Evolutionary conservation across 192 early-diverging fungal species (phyloP), one percentile per base, ranked within the genome.

Genomic region (Ramicandelaber brevisporus): DNA sequence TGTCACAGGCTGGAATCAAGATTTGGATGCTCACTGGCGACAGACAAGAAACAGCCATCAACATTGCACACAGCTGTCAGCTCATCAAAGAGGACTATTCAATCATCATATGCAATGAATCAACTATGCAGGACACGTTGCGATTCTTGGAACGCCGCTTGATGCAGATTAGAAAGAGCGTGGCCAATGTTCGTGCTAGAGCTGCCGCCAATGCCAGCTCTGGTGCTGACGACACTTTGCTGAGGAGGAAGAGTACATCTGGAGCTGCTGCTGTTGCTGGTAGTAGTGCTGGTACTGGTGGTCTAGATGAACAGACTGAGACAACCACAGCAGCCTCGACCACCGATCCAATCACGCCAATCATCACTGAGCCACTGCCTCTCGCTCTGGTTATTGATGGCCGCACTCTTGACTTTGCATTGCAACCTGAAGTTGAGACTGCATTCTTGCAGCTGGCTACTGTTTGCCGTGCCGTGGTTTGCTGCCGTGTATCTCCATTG

Each of bases 21-120:
- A 70, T 96, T 23, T 96, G 89, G 88, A 86, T 98, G 5, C 51
- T 98, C 43, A 98, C 93, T 6, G 93, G 93, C 24, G 93, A 98
- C 51, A 47, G 85, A 21, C 88, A 95, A 47, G 93, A 98, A 47
- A 98, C 93, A 2, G 92, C 93, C 12, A 92, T 98, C 57, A 95
- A 98, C 48, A 95, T 98, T 54, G 93, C 87, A 7, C 90, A 86
- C 40, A 78, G 73, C 22, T 92, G 85, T 57, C 92, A 95, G 49
- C 57, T 98, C 15, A 68, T 98, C 30, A 78, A 83, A 27, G 88
- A 95, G 39, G 88, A 90, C 31, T 93, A 92, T 83, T 71, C 72
- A 21, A 48, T 98, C 14, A 78, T 98, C 30, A 63, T 95, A 26
- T 80, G 82, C 43, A 95, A 87, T 44, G 79, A 87, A 42, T 55